These are phyloP conservation scores for Ogataea methanolica DNA, from an alignment of 805 yeast genomes.

Conservation along the genomic window DNA sequence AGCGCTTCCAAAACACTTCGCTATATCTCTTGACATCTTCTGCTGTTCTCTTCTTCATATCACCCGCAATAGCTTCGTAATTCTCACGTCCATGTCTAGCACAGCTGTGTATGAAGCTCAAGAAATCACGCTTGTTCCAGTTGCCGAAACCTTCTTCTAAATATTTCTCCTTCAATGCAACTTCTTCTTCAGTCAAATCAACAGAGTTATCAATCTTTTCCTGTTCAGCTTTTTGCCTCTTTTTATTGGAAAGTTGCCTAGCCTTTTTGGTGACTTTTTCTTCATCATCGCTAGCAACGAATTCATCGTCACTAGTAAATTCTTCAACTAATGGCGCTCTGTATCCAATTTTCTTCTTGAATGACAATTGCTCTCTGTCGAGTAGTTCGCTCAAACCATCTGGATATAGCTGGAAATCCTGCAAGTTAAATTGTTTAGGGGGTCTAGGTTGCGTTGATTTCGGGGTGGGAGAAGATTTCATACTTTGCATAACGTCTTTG, in stretches of 20 bases:
- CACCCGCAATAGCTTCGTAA: constrained; percentile 44
- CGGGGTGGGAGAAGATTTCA: constrained; percentile 37
- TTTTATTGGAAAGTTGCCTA: constrained; percentile 23
- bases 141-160: constrained; percentile 54
- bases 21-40: constrained; percentile 61
- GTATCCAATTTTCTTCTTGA: constrained; percentile 55
- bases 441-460: constrained; percentile 41
- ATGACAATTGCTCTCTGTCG: constrained; percentile 61
- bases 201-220: constrained; percentile 48
- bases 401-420: constrained; percentile 74
- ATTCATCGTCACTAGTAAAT: constrained; percentile 50
- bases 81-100: constrained; percentile 62
- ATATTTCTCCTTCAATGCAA: constrained; percentile 44
- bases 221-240: constrained; percentile 44
- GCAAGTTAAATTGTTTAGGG: constrained; percentile 60
- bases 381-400: constrained; percentile 46
- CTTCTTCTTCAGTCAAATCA: constrained; percentile 63
- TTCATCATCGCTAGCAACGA: constrained; percentile 32
- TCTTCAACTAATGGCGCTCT: constrained; percentile 57
- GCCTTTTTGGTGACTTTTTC: constrained; percentile 21
- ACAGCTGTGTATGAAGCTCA: constrained; percentile 63
- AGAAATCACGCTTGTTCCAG: constrained; percentile 75
- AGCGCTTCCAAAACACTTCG: constrained; percentile 59
- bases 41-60: constrained; percentile 50
- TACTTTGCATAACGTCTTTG: constrained; percentile 53